Conservation (phyloP, 2,329 filamentous ascomycete genomes). For the Fragosphaeria purpurea region DNA sequence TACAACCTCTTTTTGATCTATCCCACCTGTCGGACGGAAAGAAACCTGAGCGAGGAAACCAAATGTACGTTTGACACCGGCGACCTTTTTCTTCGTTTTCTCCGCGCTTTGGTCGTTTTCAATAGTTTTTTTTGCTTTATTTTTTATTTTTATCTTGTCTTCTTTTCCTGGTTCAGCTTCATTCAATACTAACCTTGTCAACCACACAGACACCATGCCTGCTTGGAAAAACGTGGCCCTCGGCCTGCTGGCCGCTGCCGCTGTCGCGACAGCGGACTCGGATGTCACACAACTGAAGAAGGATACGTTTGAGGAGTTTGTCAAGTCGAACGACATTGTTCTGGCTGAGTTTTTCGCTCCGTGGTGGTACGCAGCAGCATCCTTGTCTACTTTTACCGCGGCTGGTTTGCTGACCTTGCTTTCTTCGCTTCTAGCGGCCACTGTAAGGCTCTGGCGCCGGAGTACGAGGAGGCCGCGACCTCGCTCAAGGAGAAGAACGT, state of each 20-base stretch:
- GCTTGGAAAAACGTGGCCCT: slow-evolving; percentile 38
- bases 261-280: slow-evolving; percentile 53
- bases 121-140: too few species aligned
- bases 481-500: slow-evolving; percentile 82
- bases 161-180: neutral
- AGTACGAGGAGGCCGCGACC: slow-evolving; percentile 81
- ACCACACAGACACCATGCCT: slow-evolving; percentile 29
- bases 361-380: slow-evolving; percentile 41
- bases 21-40: too few species aligned
- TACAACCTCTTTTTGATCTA: neutral
- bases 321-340: slow-evolving; percentile 77
- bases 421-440: slow-evolving; percentile 61
- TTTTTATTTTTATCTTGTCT: neutral
- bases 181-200: neutral
- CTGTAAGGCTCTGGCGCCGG: slow-evolving; percentile 94
- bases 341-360: slow-evolving; percentile 62
- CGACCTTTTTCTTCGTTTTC: too few species aligned
- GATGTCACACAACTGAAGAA: slow-evolving; percentile 79
- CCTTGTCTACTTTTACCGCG: neutral
- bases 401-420: slow-evolving; percentile 5
- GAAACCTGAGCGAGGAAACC: too few species aligned
- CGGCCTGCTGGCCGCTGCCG: slow-evolving; percentile 45
- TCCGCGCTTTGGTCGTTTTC: too few species aligned
- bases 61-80: too few species aligned
- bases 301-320: slow-evolving; percentile 78